Evolutionary conservation across 805 yeast genomes (phyloP), one percentile per base, ranked within the genome.

Genomic region (Dipodascopsis tothii): DNA sequence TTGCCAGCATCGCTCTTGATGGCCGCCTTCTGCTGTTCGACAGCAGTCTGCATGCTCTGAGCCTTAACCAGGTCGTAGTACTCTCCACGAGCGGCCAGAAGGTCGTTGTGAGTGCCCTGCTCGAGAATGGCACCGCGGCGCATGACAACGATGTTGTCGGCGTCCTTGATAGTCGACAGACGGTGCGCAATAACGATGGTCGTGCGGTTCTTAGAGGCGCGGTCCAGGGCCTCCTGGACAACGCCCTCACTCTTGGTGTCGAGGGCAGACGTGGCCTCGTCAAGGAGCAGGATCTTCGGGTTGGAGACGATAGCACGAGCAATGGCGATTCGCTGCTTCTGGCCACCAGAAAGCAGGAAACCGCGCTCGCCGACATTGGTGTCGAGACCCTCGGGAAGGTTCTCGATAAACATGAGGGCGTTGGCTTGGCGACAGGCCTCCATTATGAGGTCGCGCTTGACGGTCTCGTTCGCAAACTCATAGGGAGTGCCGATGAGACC

Each of bases 181-280:
- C 78, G 60, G 52, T 73, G 78, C 7, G 78, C 78, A 50, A 74
- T 73, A 48, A 68, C 69, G 33, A 73, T 69, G 3, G 80, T 70
- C 3, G 78, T 74, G 3, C 63, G 43, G 33, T 58, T 49, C 37
- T 51, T 48, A 11, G 62, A 48, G 7, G 60, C 61, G 5, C 58
- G 52, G 38, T 60, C 56, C 41, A 78, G 61, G 32, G 80, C 78
- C 28, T 64, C 65, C 66, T 75, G 73, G 34, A 79, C 80, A 5
- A 76, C 68, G 48, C 76, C 78, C 56, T 78, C 84, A 50, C 77
- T 72, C 37, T 72, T 70, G 9, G 80, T 73, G 57, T 78, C 84
- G 36, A 79, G 62, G 0, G 83, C 84, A 9, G 82, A 75, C 0
- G 84, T 78, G 3, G 84, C 84, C 56, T 79, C 84, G 56, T 78